These are phyloP conservation scores for Sclerotinia glacialis DNA, from an alignment of 2,329 filamentous ascomycete genomes.

Conservation along the genomic window DNA sequence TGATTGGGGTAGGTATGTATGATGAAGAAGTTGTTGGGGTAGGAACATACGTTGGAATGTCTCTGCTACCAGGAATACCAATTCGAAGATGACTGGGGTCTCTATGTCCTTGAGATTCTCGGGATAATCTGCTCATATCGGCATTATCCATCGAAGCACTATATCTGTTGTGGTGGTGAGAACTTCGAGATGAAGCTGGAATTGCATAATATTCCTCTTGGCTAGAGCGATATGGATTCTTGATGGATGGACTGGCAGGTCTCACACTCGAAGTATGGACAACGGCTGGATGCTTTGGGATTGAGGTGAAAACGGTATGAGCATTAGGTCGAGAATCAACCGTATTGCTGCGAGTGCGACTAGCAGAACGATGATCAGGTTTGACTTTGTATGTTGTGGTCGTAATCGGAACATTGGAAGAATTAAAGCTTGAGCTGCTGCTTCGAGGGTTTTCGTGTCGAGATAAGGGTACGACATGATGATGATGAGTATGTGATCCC, in stretches of 20 bases:
- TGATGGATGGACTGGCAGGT: conserved; percentile 48
- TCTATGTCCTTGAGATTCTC: conserved; percentile 23
- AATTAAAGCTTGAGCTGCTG: conserved; percentile 37
- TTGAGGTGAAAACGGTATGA: conserved; percentile 52
- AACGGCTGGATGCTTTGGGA: conserved; percentile 40
- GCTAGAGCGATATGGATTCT: conserved; percentile 52
- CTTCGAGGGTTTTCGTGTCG: conserved; percentile 41
- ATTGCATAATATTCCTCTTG: conserved; percentile 55
- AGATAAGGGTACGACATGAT: conserved; percentile 51
- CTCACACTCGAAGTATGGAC: conserved; percentile 37
- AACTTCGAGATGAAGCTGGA: conserved; percentile 54
- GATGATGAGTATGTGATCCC: conserved; percentile 40
- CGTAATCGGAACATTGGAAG: conserved; percentile 42
- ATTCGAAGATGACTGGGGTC: conserved; percentile 29
- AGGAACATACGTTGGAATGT: conserved; percentile 2
- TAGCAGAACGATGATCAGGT: conserved; percentile 51
- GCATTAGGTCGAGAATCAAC: conserved; percentile 53
- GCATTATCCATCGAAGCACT: conserved; percentile 52
- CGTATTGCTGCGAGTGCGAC: conserved; percentile 49
- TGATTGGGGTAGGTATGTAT: conserved; percentile 5
- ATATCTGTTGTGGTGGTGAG: conserved; percentile 42
- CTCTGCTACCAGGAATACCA: conserved; percentile 30
- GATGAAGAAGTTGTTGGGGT: conserved; percentile 1
- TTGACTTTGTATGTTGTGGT: conserved; percentile 57
- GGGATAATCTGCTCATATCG: conserved; percentile 40